These are phyloP conservation scores for Skeletonema grethae DNA, from an alignment of 108 stramenopile genomes.

Conservation along the genomic window DNA sequence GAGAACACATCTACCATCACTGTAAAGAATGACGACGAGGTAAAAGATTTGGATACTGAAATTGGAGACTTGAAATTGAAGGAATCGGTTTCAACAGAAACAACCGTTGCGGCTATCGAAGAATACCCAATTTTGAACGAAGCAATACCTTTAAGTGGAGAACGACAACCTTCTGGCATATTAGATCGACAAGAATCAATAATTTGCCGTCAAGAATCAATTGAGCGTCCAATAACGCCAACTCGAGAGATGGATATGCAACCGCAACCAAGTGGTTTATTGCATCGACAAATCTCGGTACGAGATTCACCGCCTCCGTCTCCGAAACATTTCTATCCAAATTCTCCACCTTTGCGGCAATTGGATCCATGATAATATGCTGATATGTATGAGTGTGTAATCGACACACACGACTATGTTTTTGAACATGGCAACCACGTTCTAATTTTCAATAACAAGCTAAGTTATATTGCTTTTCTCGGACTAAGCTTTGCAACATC, in stretches of 20 bases:
- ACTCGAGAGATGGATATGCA: neutral
- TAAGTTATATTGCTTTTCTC: conserved; percentile 5
- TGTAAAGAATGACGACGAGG: conserved; percentile 1
- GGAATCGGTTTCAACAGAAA: neutral
- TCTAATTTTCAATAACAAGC: no score
- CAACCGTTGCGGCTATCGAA: neutral
- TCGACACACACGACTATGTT: neutral
- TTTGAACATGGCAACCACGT: no score
- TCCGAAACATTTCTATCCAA: neutral
- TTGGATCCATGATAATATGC: neutral
- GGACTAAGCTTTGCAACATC: conserved; percentile 39
- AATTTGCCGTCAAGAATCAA: no score
- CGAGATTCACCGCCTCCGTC: neutral
- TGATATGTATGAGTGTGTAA: neutral
- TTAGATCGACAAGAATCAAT: neutral
- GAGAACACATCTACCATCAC: neutral
- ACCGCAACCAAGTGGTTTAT: neutral
- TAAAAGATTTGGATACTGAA: neutral
- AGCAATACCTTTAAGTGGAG: neutral
- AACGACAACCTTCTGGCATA: neutral
- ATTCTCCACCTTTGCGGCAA: neutral
- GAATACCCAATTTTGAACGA: neutral
- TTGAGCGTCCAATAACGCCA: neutral
- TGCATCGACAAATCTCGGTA: neutral
- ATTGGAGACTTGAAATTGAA: neutral